Conservation (phyloP, 2,329 filamentous ascomycete species). For the Trichoderma harzianum region DNA sequence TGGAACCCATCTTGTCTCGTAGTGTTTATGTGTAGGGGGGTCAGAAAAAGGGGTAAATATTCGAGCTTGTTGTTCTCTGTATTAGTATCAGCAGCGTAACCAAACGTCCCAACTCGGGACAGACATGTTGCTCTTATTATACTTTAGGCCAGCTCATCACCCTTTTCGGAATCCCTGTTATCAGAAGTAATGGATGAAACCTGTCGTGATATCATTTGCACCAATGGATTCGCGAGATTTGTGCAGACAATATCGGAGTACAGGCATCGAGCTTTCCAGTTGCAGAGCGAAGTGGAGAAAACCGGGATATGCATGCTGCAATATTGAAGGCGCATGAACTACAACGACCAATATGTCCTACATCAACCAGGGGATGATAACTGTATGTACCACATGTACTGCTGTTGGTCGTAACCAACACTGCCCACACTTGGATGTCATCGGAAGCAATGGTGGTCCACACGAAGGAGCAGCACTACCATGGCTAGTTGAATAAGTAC, state of each 20-base stretch:
- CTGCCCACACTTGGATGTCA: not conserved
- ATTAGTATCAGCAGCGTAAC: not conserved
- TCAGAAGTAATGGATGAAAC: not conserved
- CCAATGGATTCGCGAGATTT: not conserved
- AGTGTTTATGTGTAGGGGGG: not conserved
- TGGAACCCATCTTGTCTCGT: not conserved
- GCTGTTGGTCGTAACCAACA: not conserved
- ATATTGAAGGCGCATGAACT: not conserved
- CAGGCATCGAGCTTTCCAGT: not conserved
- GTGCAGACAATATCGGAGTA: not conserved
- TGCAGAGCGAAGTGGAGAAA: not conserved
- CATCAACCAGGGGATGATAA: not conserved
- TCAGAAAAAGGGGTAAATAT: not conserved
- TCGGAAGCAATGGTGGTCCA: not conserved
- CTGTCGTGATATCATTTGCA: not conserved
- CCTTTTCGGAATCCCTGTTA: not conserved
- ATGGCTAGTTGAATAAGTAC: not conserved
- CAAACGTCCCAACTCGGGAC: not conserved
- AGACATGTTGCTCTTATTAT: not conserved
- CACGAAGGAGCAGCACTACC: not conserved
- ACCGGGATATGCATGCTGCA: not conserved
- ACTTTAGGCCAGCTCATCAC: not conserved
- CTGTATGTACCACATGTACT: not conserved
- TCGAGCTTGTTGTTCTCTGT: not conserved
- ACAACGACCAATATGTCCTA: not conserved